A percentile compares a stretch with the other conserved stretches of the same genome.
Conservation (phyloP, 2,329 filamentous ascomycete species). For the Rhinocladiella mackenziei region DNA sequence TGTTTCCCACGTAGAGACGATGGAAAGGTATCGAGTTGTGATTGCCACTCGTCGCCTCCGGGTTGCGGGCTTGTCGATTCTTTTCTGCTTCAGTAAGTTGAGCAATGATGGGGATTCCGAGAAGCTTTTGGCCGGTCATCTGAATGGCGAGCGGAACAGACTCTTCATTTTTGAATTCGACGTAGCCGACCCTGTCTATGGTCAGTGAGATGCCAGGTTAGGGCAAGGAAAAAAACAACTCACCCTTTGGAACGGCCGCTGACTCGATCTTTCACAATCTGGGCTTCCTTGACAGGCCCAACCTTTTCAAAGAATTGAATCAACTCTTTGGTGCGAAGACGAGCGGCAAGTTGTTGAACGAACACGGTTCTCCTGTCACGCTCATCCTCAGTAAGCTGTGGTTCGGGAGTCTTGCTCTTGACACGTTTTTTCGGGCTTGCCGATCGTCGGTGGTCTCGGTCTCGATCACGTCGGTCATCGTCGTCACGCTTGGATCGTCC, state of each 20-base stretch:
- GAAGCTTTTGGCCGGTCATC: slow-evolving; percentile 96
- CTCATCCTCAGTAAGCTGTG: slow-evolving; percentile 87
- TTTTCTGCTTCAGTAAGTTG: slow-evolving; percentile 99
- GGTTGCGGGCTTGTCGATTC: slow-evolving; percentile 88
- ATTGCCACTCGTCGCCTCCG: slow-evolving; percentile 64
- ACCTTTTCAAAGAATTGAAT: slow-evolving; percentile 95
- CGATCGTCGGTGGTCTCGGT: slow-evolving; percentile 45
- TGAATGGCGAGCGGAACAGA: slow-evolving; percentile 90
- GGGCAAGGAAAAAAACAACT: slow-evolving; percentile 35
- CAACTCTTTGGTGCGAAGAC: slow-evolving; percentile 85
- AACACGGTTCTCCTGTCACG: slow-evolving; percentile 95
- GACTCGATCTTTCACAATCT: slow-evolving; percentile 97
- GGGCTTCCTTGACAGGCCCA: slow-evolving; percentile 90
- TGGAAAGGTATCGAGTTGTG: slow-evolving; percentile 91
- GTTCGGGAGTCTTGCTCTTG: slow-evolving; percentile 53
- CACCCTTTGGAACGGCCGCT: slow-evolving; percentile 97
- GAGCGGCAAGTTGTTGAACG: slow-evolving; percentile 94
- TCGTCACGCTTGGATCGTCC: slow-evolving; percentile 49
- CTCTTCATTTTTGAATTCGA: slow-evolving; percentile 96
- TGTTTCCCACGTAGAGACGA: slow-evolving; percentile 97
- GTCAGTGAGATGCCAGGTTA: slow-evolving; percentile 37
- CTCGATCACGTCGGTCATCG: slow-evolving; percentile 46
- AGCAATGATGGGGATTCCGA: slow-evolving; percentile 98
- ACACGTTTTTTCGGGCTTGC: slow-evolving; percentile 38
- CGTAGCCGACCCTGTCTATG: slow-evolving; percentile 79